Evolutionary conservation across 2,329 filamentous ascomycete species (phyloP).

Genomic region (Lachnellula willkommii): DNA sequence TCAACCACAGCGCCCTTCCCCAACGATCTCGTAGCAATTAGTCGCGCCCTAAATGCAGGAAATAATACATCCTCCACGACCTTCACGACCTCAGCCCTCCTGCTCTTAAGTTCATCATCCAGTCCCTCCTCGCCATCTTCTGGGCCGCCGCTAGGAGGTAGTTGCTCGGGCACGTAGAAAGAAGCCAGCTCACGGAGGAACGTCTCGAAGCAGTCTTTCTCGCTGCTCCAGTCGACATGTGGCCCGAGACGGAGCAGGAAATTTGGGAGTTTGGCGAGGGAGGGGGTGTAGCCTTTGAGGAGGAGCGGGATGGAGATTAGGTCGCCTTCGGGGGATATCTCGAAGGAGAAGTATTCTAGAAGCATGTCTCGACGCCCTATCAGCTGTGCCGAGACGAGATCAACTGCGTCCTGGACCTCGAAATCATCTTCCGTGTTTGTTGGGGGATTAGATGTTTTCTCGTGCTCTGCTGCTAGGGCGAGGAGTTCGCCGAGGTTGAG

Average conservation of each 20-base stretch:
- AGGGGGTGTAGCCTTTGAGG: slow-evolving; percentile 82
- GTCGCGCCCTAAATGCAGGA: slow-evolving; percentile 74
- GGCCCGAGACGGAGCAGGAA: slow-evolving; percentile 88
- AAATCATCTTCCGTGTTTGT: slow-evolving; percentile 45
- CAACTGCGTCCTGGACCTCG: slow-evolving; percentile 60
- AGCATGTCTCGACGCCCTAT: slow-evolving; percentile 80
- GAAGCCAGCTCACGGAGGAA: slow-evolving; percentile 82
- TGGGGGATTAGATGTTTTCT: slow-evolving; percentile 46
- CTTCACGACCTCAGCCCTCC: slow-evolving; percentile 65
- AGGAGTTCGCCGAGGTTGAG: slow-evolving; percentile 68
- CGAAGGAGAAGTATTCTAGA: slow-evolving; percentile 83
- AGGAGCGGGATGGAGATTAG: slow-evolving; percentile 76
- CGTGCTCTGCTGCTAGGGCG: slow-evolving; percentile 64
- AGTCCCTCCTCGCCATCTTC: slow-evolving; percentile 37
- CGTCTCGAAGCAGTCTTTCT: slow-evolving; percentile 77
- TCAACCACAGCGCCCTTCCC: slow-evolving; percentile 73
- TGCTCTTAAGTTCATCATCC: slow-evolving; percentile 46
- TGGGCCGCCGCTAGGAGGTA: slow-evolving; percentile 51
- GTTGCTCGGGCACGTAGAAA: slow-evolving; percentile 84
- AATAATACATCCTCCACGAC: slow-evolving; percentile 84
- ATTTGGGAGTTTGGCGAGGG: slow-evolving; percentile 76
- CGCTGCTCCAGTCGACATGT: slow-evolving; percentile 77
- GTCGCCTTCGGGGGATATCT: slow-evolving; percentile 72
- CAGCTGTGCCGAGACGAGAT: slow-evolving; percentile 61
- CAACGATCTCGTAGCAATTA: slow-evolving; percentile 75